A percentile compares a stretch with the other conserved stretches of the same genome.
Evolutionary conservation across 2,329 filamentous ascomycete genomes (phyloP).

Genomic region (Colletotrichum musae): DNA sequence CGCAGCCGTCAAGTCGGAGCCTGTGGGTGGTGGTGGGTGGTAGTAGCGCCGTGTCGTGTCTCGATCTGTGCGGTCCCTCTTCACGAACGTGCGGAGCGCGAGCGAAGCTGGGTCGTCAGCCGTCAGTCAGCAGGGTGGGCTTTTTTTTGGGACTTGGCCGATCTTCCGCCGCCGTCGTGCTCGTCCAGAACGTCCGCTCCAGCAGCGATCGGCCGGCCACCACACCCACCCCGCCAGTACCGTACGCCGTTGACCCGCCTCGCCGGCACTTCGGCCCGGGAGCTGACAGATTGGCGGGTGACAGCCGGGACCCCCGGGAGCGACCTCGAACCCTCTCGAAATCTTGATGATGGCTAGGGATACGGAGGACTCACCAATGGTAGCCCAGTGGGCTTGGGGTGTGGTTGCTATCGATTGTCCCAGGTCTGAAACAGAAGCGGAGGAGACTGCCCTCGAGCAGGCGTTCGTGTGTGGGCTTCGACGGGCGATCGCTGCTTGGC

Average conservation of each 20-base stretch:
- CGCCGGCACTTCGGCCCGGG: constrained; percentile 27
- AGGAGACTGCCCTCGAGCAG: constrained; percentile 19
- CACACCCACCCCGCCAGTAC: not conserved
- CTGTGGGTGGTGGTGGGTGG: constrained; percentile 1
- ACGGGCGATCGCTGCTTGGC: constrained; percentile 26
- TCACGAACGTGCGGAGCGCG: not conserved
- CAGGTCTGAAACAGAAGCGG: constrained; percentile 39
- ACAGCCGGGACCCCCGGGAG: constrained; percentile 23
- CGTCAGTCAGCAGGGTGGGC: constrained; percentile 24
- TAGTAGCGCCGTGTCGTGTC: not conserved
- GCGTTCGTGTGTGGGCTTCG: constrained; percentile 4
- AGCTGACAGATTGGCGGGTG: constrained; percentile 26
- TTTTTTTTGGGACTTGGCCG: constrained; percentile 9
- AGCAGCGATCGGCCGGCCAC: constrained; percentile 18
- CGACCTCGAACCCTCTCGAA: constrained; percentile 23
- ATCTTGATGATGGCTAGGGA: constrained; percentile 27
- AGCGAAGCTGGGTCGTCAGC: not conserved
- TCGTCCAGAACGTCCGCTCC: constrained; percentile 3
- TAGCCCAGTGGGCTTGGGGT: not conserved
- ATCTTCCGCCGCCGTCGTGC: constrained; percentile 8
- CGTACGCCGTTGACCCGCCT: not conserved
- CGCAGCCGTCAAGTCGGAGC: constrained; percentile 29
- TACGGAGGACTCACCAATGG: constrained; percentile 32
- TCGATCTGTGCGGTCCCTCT: not conserved
- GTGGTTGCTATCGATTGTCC: constrained; percentile 28